Base-by-base conservation (phyloP, 2,329 filamentous ascomycete species). In the Curvularia verruculosa region DNA sequence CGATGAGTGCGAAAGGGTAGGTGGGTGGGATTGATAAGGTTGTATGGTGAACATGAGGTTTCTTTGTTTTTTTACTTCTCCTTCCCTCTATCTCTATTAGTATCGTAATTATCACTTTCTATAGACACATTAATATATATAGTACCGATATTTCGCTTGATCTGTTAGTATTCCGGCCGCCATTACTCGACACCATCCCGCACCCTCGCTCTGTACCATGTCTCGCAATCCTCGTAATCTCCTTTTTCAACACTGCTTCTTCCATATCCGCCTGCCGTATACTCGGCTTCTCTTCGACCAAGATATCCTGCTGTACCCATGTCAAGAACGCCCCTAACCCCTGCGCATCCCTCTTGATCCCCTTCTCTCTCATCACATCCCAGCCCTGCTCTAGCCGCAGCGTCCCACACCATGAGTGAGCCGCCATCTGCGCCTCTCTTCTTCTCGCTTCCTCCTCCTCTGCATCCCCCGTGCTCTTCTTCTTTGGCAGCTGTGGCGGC, bases 361-460 rank as follows among this genome's bases (percentile, higher is more conserved):
- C 34, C 34, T 52, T 61, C 36, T 72, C 69, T 12, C 53, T 49
- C 36, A 73, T 12, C 40, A 63, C 65, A 39, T 71, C 67, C 65
- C 68, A 67, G 1, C 66, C 69, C 45, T 71, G 68, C 44, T 70
- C 64, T 29, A 72, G 7, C 66, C 68, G 34, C 34, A 36, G 34
- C 4, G 15, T 18, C 15, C 15, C 34, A 13, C 34, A 36, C 34
- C 34, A 36, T n/a, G 15, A n/a, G 6, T 36, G 15, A 15, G 34
- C 34, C 15, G 34, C 34, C 34, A 8, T 36, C 15, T 18, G 15
- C 15, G 34, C 34, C 15, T 36, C 34, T 8, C 34, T 36, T 1
- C 34, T 15, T n/a, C 13, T 36, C 34, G 9, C 2, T 10, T n/a
- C 31, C 4, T 18, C 15, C 13, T 18, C 34, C 13, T n/a, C 34